A percentile compares a stretch with the other conserved stretches of the same genome.
Conservation (phyloP, 805 yeast genomes). For the Sungouiella thailandica region DNA sequence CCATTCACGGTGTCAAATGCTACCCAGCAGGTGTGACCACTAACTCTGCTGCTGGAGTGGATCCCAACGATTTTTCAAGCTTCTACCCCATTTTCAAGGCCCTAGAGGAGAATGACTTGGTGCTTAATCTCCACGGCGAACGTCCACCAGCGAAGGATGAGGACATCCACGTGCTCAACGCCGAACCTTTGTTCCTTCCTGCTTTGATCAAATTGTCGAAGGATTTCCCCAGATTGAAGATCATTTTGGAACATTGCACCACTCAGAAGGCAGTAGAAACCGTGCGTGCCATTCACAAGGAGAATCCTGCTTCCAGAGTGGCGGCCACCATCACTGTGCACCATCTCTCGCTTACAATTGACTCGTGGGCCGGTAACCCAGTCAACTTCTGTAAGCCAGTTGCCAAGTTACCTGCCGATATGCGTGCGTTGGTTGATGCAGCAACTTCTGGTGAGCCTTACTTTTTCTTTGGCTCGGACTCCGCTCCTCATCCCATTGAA, state of each 20-base stretch:
- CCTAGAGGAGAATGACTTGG: slow-evolving; percentile 72
- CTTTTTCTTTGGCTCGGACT: slow-evolving; percentile 95
- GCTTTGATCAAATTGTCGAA: slow-evolving; percentile 72
- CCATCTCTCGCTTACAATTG: slow-evolving; percentile 82
- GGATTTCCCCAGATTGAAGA: slow-evolving; percentile 82
- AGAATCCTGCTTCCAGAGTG: slow-evolving; percentile 44
- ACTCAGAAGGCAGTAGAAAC: slow-evolving; percentile 83
- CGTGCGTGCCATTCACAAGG: slow-evolving; percentile 48
- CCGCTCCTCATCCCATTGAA: slow-evolving; percentile 92
- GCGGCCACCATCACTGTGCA: slow-evolving; percentile 96
- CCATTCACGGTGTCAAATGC: slow-evolving; percentile 85
- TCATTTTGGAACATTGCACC: slow-evolving; percentile 92
- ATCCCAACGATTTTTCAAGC: slow-evolving; percentile 81
- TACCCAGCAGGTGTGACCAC: slow-evolving; percentile 99
- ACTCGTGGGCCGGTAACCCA: slow-evolving; percentile 96
- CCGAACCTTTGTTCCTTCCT: slow-evolving; percentile 90
- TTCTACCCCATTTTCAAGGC: slow-evolving; percentile 89
- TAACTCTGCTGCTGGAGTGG: slow-evolving; percentile 87
- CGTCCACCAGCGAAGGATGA: slow-evolving; percentile 58
- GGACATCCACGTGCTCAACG: slow-evolving; percentile 86
- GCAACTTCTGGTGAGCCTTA: slow-evolving; percentile 89
- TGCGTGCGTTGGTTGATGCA: slow-evolving; percentile 74
- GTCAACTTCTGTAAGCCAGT: slow-evolving; percentile 96
- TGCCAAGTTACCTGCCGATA: slow-evolving; percentile 86
- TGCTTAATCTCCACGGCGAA: slow-evolving; percentile 93